Percentiles rank a stretch among this genome's conserved stretches.
These are phyloP conservation scores for Fusarium miscanthi DNA, from an alignment of 2,329 filamentous ascomycete genomes.

Conservation along the genomic window DNA sequence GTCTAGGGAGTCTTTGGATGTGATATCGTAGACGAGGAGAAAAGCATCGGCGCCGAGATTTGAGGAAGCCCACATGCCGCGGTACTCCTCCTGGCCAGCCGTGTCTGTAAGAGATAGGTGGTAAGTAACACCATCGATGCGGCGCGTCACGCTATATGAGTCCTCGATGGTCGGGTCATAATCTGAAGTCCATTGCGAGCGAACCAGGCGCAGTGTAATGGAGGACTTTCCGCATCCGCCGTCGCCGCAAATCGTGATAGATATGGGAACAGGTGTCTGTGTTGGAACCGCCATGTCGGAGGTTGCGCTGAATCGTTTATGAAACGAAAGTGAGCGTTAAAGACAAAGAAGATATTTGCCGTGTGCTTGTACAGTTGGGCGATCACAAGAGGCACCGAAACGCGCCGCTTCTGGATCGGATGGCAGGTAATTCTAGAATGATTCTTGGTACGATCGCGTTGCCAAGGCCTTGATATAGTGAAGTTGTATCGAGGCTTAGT, in stretches of 20 bases:
- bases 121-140: conserved; percentile 83
- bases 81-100: conserved; percentile 90
- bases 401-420: conserved; percentile 29
- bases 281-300: conserved; percentile 35
- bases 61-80: conserved; percentile 83
- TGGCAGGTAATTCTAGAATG: conserved; percentile 24
- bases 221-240: conserved; percentile 88
- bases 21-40: conserved; percentile 90
- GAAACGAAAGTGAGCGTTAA: not conserved
- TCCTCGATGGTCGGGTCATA: conserved; percentile 86
- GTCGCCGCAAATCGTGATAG: conserved; percentile 88
- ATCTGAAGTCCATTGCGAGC: conserved; percentile 85
- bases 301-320: not conserved
- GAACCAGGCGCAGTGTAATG: conserved; percentile 84
- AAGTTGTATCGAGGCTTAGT: not conserved
- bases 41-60: conserved; percentile 86
- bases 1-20: conserved; percentile 73
- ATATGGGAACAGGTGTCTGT: conserved; percentile 64
- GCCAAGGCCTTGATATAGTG: conserved; percentile 1
- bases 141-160: conserved; percentile 84
- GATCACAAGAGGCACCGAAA: conserved; percentile 21
- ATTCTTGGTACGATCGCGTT: conserved; percentile 20
- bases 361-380: not conserved
- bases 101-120: conserved; percentile 85
- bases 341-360: not conserved